Percentiles rank a stretch among this genome's conserved stretches.
phyloP scores from a whole-genome alignment of 345 rosid species.

The Dipteronia sinensis region DNA sequence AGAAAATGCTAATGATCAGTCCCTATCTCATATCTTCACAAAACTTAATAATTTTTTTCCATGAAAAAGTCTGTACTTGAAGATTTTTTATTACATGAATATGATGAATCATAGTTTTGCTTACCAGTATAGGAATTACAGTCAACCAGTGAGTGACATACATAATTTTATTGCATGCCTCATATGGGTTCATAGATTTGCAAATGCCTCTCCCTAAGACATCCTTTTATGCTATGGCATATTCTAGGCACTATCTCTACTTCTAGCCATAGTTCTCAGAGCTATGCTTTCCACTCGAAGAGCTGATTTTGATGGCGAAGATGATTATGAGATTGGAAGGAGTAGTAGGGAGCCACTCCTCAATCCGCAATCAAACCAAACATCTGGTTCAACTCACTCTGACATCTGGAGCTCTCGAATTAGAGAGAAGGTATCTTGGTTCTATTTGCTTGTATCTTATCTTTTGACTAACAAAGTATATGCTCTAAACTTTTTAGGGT shows the following conservation, averaged over 20 bases:
- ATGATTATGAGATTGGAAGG: constrained; percentile 60
- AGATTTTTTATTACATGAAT: background rate
- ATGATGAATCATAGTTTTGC: background rate
- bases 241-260: constrained; percentile 64
- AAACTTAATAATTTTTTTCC: background rate
- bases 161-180: background rate
- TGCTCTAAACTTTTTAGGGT: constrained; percentile 1
- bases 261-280: constrained; percentile 73
- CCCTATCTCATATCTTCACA: background rate
- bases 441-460: background rate
- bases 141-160: background rate
- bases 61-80: background rate
- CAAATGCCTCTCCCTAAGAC: constrained; percentile 8
- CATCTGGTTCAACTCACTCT: constrained; percentile 54
- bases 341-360: constrained; percentile 78
- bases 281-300: constrained; percentile 61
- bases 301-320: constrained; percentile 50
- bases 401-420: constrained; percentile 73
- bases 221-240: constrained; percentile 1
- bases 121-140: background rate
- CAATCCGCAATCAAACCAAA: constrained; percentile 56
- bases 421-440: constrained; percentile 72
- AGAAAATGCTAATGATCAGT: background rate
- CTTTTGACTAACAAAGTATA: background rate
- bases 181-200: background rate